Conservation (phyloP, 495 filamentous ascomycete species). For the Xylaria sp. region DNA sequence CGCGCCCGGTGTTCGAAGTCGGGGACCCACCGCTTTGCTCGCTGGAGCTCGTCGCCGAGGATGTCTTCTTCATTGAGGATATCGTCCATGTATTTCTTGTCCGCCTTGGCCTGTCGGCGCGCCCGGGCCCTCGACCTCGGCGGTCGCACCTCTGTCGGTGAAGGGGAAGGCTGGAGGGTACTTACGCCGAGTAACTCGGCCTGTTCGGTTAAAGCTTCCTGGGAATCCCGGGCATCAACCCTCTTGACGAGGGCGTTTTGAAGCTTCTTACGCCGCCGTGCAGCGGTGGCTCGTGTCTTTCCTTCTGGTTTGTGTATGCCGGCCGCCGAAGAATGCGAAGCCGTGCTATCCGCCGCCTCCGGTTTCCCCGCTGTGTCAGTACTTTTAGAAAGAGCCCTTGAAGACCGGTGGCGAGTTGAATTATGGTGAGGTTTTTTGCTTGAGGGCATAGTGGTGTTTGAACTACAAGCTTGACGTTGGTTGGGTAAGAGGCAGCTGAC, state of each 20-base stretch:
- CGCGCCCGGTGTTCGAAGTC: slow-evolving; percentile 16
- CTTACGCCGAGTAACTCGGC: background rate
- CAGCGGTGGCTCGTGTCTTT: background rate
- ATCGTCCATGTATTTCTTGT: slow-evolving; percentile 21
- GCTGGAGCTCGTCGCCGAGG: background rate
- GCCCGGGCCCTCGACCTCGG: background rate
- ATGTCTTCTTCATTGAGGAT: background rate
- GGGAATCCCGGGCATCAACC: background rate
- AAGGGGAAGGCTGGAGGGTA: background rate
- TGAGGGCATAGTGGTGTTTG: background rate
- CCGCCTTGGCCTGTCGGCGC: background rate
- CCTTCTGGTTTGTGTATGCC: background rate
- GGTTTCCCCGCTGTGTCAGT: background rate
- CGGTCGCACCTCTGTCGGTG: background rate
- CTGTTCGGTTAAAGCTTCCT: slow-evolving; percentile 17
- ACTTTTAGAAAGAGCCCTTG: background rate
- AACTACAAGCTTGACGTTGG: background rate
- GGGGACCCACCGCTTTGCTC: slow-evolving; percentile 16
- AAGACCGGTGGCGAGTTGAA: background rate
- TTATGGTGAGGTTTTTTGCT: background rate
- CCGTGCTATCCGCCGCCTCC: background rate
- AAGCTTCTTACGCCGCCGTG: slow-evolving; percentile 4
- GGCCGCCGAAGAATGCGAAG: background rate
- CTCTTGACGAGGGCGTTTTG: slow-evolving; percentile 12
- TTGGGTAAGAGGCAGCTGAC: too few relatives aligned